These are phyloP conservation scores for Pseudonitzschia pungens DNA, from an alignment of 108 stramenopile genomes.

Conservation along the genomic window DNA sequence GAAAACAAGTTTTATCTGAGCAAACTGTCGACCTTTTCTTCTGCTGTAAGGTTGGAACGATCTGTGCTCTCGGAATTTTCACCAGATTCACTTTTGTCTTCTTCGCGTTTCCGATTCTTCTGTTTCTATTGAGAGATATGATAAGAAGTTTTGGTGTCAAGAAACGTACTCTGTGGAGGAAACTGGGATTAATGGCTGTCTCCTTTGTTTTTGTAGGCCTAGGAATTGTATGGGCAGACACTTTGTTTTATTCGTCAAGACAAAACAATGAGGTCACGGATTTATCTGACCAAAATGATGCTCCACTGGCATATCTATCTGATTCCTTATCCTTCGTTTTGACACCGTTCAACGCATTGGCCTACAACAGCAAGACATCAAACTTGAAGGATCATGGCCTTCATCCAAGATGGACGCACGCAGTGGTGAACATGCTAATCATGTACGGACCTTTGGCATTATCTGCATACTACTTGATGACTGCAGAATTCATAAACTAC, in stretches of 20 bases:
- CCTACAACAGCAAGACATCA: constrained; percentile 63
- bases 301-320: neutral
- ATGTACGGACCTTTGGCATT: constrained; percentile 69
- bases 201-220: constrained; percentile 10
- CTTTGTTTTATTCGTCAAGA: constrained; percentile 40
- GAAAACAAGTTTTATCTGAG: constrained; percentile 4
- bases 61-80: constrained; percentile 68
- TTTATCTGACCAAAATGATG: neutral
- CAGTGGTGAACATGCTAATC: constrained; percentile 75
- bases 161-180: neutral
- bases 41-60: constrained; percentile 38
- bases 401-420: constrained; percentile 75
- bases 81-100: constrained; percentile 74
- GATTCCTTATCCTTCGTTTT: constrained; percentile 21
- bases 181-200: neutral
- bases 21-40: constrained; percentile 10
- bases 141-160: constrained; percentile 12
- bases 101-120: constrained; percentile 62
- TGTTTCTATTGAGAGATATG: constrained; percentile 37
- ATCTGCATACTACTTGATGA: constrained; percentile 30
- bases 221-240: constrained; percentile 32
- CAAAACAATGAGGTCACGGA: neutral
- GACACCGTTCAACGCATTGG: constrained; percentile 74
- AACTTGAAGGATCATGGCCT: constrained; percentile 77
- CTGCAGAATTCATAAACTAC: neutral